phyloP scores from a whole-genome alignment of 768 basidiomycete species.

The Tremella mesenterica region DNA sequence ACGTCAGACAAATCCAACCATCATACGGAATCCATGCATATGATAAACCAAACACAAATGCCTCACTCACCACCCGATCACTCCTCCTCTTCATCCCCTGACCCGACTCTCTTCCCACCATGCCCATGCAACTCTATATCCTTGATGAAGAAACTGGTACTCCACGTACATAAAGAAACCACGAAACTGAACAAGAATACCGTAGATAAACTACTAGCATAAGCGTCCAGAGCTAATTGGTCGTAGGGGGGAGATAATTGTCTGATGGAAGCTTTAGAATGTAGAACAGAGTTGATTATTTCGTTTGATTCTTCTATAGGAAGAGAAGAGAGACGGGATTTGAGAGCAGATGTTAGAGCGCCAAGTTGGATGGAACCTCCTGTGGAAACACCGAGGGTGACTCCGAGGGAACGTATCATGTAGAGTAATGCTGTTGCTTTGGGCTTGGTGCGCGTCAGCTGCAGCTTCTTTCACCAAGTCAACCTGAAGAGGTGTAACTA shows the following conservation, averaged over 20 bases:
- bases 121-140: constrained; percentile 12
- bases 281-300: constrained; percentile 34
- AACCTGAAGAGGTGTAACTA: too few relatives aligned
- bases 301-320: constrained; percentile 8
- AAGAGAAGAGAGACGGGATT: constrained; percentile 5
- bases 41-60: too few relatives aligned
- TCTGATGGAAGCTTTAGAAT: constrained; percentile 38
- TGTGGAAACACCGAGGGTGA: constrained; percentile 35
- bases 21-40: too few relatives aligned
- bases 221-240: constrained; percentile 24
- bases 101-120: neutral
- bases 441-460: constrained; percentile 13
- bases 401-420: constrained; percentile 39
- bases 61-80: too few relatives aligned
- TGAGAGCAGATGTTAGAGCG: constrained; percentile 20
- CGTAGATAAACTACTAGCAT: constrained; percentile 23
- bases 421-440: constrained; percentile 42
- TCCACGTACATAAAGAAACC: constrained; percentile 17
- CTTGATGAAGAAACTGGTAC: constrained; percentile 18
- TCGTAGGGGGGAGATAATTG: constrained; percentile 18
- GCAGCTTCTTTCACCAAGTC: neutral
- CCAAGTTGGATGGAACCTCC: constrained; percentile 40
- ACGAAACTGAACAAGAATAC: constrained; percentile 17
- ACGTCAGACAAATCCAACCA: too few relatives aligned
- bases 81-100: neutral